Evolutionary conservation across 371 early-diverging fungal genomes (phyloP), one percentile per base, ranked within the genome.

Genomic region (Nosema bombycis): DNA sequence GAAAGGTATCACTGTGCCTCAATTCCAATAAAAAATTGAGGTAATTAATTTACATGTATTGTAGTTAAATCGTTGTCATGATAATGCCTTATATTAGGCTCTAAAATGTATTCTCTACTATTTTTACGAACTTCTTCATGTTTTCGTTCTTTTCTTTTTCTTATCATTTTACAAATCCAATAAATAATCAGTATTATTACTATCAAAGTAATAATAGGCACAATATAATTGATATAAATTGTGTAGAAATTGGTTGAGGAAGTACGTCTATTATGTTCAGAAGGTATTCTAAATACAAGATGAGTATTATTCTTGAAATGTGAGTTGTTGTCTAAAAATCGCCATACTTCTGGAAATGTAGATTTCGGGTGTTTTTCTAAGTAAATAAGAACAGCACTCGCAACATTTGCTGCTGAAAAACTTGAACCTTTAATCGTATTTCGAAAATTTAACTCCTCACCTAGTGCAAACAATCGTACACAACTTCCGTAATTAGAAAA

Each of bases 401-500:
- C 63, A 36, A 79, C 75, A 33, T 71, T 54, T 21, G 82, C 79
- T 6, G 82, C 79, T 10, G 77, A 65, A 55, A 60, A 54, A 28
- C 76, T 72, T 32, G 80, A 80, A 2, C 80, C 78, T 24, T 14
- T 57, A 24, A 60, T n/a, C 4, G 29, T 70, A 34, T 32, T 57
- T 28, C 15, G 24, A n/a, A 29, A 30, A 18, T 46, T 24, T 33
- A 80, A 55, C 1, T 80, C 67, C 55, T 83, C 78, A 24, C 83
- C 83, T 6, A 80, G 21, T 12, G 75, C 38, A 58, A 63, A 83
- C 6, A 83, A 37, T 36, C 71, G 54, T 18, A 77, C 72, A 77
- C 83, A 83, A 21, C 55, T 37, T 4, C 78, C 80, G 36, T 63
- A 60, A 70, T 79, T 82, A 23, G 76, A 72, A 69, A 80, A 83